Base-by-base conservation (phyloP, 495 filamentous ascomycete species). In the Aspergillus coremiiformis region DNA sequence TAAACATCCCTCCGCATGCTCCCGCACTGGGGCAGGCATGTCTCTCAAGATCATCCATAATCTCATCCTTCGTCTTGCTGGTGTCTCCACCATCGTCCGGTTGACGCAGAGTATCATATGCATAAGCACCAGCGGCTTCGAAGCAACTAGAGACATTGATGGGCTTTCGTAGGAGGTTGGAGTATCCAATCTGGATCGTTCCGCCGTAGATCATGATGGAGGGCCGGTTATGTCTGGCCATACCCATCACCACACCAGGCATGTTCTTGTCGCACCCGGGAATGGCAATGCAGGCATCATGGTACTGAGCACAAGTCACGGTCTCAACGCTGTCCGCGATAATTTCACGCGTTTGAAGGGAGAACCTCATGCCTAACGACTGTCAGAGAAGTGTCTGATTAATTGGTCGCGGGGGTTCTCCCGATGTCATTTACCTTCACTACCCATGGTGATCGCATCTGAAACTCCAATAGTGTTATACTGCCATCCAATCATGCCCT, bases 201-300 rank as follows among this genome's bases (percentile, higher is more conserved):
- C 93, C 93, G 26, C 93, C 93, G 64, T 96, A 98, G 33, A 87
- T 79, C 82, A 87, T 87, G 55, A 88, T 71, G 0, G 82, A 84
- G 5, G 93, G 93, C 14, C 92, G 82, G 71, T 98, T 96, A 68
- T 96, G 90, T 35, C 93, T 80, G 11, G 90, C 89, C 67, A 89
- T 85, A 39, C 79, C 85, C 83, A 89, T 87, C n/a, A 89, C 70
- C 30, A 76, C 77, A 53, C 93, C 93, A 1, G 93, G 93, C 93
- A 98, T 98, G 60, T 98, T 98, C 76, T 98, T 98, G 68, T 98
- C 93, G 63, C 93, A 98, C 9, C 93, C 93, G 1, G 93, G 90
- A 55, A 98, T 92, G 21, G 88, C 82, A 59, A 98, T 91, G 63
- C 90, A 94, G 49, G 93, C 93, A 58, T 98, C 93, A 66, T 98